Percentiles rank a stretch among this genome's conserved stretches.
Evolutionary conservation across 2,329 filamentous ascomycete species (phyloP).

Genomic region (Zymoseptoria tritici): DNA sequence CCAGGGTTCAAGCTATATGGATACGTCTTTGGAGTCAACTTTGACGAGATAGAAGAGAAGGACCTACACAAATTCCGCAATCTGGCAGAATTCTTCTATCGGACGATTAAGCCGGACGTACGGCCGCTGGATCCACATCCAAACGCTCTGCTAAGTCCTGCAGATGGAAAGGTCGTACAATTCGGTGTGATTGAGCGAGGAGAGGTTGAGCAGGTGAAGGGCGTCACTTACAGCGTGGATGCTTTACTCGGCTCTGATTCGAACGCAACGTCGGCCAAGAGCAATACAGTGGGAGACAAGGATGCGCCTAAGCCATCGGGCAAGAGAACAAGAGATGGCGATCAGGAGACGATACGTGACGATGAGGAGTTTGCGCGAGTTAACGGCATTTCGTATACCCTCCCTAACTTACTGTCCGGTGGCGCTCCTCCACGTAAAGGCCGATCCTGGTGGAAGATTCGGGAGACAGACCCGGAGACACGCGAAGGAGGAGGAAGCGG

Average conservation of each 20-base stretch:
- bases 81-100: constrained; percentile 94
- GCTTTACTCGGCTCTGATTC: constrained; percentile 64
- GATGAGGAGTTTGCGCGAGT: constrained; percentile 91
- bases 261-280: constrained; percentile 37
- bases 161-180: constrained; percentile 85
- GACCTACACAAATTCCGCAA: constrained; percentile 89
- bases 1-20: constrained; percentile 90
- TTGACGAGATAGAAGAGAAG: constrained; percentile 78
- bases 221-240: constrained; percentile 94
- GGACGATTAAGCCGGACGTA: constrained; percentile 79
- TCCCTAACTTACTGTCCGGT: constrained; percentile 83
- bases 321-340: constrained; percentile 33
- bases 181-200: constrained; percentile 87
- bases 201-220: constrained; percentile 97
- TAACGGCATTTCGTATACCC: constrained; percentile 91
- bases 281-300: constrained; percentile 30
- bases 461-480: constrained; percentile 10
- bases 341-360: constrained; percentile 57
- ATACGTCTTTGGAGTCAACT: constrained; percentile 82
- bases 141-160: constrained; percentile 74
- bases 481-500: constrained; percentile 11
- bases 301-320: constrained; percentile 30
- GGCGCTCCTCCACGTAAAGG: constrained; percentile 12
- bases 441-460: constrained; percentile 16
- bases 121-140: constrained; percentile 77